Conservation (phyloP, 495 filamentous ascomycete species). For the Neurospora sp. region DNA sequence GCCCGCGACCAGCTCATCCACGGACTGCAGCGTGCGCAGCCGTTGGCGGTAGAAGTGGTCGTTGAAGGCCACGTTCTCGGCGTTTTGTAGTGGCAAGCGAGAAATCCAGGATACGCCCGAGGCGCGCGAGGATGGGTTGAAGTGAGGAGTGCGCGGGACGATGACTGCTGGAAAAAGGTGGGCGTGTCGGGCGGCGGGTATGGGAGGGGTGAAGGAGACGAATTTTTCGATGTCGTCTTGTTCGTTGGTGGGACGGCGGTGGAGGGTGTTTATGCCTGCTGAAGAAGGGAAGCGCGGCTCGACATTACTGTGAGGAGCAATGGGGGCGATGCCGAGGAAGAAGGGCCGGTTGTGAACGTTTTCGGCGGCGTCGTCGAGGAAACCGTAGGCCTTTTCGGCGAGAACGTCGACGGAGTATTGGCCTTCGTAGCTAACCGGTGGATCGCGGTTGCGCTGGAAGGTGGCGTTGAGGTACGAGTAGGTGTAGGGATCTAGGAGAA, state of each 20-base stretch:
- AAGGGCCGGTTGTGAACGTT: constrained; percentile 42
- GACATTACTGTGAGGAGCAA: constrained; percentile 55
- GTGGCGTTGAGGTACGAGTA: constrained; percentile 61
- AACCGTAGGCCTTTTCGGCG: constrained; percentile 48
- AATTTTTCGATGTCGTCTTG: constrained; percentile 7
- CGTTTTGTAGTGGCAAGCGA: constrained; percentile 39
- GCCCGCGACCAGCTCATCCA: constrained; percentile 59
- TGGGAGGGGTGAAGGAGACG: constrained; percentile 38
- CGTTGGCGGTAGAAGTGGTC: constrained; percentile 59
- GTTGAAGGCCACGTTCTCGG: constrained; percentile 49
- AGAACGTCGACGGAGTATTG: constrained; percentile 54
- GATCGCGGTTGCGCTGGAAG: constrained; percentile 53
- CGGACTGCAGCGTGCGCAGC: constrained; percentile 52
- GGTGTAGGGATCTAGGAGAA: constrained; percentile 61
- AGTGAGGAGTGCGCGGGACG: constrained; percentile 43
- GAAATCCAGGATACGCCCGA: constrained; percentile 56
- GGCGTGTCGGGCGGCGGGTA: constrained; percentile 37
- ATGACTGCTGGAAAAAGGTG: constrained; percentile 37
- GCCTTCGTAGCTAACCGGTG: constrained; percentile 46
- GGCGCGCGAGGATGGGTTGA: constrained; percentile 38
- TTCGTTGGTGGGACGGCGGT: neutral
- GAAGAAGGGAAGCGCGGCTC: neutral
- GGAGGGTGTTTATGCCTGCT: neutral
- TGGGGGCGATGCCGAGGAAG: constrained; percentile 56
- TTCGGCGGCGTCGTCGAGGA: constrained; percentile 51